Conservation (phyloP, 148 eudicot species). For the Fagopyrum tataricum region DNA sequence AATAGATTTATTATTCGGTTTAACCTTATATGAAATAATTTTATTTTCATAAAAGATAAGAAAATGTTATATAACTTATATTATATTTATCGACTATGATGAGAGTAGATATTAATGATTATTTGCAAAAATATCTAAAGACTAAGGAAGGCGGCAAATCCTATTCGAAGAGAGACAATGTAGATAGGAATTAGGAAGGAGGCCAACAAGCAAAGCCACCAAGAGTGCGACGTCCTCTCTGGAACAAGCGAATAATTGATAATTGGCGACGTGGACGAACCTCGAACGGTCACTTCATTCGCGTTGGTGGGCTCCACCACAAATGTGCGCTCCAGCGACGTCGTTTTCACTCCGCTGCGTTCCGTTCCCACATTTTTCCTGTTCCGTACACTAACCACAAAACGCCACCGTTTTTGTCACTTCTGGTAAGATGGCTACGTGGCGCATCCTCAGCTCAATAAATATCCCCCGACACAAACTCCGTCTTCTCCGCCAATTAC, state of each 20-base stretch:
- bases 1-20: no score
- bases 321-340: neutral
- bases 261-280: neutral
- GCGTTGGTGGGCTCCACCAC: neutral
- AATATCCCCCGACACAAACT: neutral
- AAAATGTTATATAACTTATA: no score
- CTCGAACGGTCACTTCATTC: neutral
- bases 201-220: neutral
- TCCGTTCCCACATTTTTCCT: neutral
- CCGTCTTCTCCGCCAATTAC: neutral
- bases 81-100: no score
- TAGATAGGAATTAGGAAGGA: neutral
- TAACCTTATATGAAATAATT: no score
- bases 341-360: neutral
- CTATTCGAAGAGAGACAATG: neutral
- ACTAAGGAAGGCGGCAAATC: neutral
- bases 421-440: neutral
- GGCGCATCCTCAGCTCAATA: neutral
- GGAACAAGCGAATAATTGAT: neutral
- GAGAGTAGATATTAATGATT: no score
- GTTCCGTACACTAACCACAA: slow-evolving; percentile 1
- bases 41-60: no score
- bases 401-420: neutral
- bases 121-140: no score
- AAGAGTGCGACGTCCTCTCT: slow-evolving; percentile 4